Evolutionary conservation across 2,329 filamentous ascomycete genomes (phyloP).

Genomic region (Xylariaceae sp.): DNA sequence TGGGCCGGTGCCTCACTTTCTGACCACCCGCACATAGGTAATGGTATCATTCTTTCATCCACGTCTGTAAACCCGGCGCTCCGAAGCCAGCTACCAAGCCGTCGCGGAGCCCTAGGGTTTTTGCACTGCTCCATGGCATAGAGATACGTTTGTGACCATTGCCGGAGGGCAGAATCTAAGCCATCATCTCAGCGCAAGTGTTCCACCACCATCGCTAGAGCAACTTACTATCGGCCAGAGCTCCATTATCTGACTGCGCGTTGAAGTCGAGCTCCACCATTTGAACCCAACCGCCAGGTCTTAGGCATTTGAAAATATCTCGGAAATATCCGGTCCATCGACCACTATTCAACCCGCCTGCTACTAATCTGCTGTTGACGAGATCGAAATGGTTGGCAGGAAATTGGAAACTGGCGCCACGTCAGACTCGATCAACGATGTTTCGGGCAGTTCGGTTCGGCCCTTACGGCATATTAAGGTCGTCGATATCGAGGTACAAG

Average conservation of each 20-base stretch:
- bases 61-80: conserved; percentile 65
- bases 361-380: conserved; percentile 72
- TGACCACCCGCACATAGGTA: conserved; percentile 69
- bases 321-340: conserved; percentile 73
- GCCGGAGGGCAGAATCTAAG: conserved; percentile 58
- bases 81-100: conserved; percentile 54
- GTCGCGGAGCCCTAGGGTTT: conserved; percentile 61
- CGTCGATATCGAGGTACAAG: conserved; percentile 67
- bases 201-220: not conserved
- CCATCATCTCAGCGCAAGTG: conserved; percentile 11
- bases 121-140: conserved; percentile 58
- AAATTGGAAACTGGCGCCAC: conserved; percentile 42
- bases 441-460: not conserved
- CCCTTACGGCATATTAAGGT: conserved; percentile 60
- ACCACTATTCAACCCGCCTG: conserved; percentile 65
- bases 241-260: conserved; percentile 80
- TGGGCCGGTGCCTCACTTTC: conserved; percentile 45
- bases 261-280: conserved; percentile 86
- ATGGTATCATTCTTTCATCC: conserved; percentile 56
- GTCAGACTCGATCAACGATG: conserved; percentile 9
- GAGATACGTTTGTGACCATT: conserved; percentile 65
- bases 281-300: conserved; percentile 78
- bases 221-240: conserved; percentile 58
- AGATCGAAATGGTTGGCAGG: conserved; percentile 71
- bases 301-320: conserved; percentile 70